Conservation (phyloP, 2,329 filamentous ascomycete species). For the Intubia oerlemansii region DNA sequence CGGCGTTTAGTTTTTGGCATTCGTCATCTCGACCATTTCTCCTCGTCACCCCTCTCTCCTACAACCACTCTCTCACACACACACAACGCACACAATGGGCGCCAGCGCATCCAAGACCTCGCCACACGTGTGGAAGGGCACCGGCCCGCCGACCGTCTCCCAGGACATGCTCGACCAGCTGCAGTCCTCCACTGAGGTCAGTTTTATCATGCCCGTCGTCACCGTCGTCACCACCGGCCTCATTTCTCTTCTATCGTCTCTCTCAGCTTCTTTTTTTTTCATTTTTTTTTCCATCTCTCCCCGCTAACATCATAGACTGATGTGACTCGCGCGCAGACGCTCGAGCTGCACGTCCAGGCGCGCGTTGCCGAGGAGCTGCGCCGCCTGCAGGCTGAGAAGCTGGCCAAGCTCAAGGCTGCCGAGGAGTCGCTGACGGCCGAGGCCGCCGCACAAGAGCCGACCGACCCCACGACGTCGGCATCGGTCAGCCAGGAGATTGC, state of each 20-base stretch:
- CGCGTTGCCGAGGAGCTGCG: conserved; percentile 74
- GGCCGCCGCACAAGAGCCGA: neutral
- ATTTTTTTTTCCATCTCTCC: neutral
- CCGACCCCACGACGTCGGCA: conserved; percentile 2
- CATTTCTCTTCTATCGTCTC: no score
- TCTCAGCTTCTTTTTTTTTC: neutral
- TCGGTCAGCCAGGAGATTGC: conserved; percentile 38
- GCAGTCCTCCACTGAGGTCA: conserved; percentile 70
- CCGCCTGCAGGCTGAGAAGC: conserved; percentile 50
- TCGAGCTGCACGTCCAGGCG: conserved; percentile 74
- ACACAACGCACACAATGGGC: conserved; percentile 24
- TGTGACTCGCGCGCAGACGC: conserved; percentile 58
- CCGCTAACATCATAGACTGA: conserved; percentile 42
- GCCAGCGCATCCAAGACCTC: conserved; percentile 31
- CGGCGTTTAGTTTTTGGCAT: no score
- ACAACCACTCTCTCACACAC: neutral
- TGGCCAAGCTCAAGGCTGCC: conserved; percentile 39
- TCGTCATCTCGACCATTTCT: no score
- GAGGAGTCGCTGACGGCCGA: conserved; percentile 10
- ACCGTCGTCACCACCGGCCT: no score
- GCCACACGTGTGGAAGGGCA: conserved; percentile 25
- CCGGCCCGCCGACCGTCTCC: conserved; percentile 39
- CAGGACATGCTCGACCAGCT: conserved; percentile 65
- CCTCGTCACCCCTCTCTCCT: no score
- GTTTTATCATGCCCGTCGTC: conserved; percentile 8